Evolutionary conservation across 768 basidiomycete species (phyloP).

Genomic region (Hygrocybe coccinea): DNA sequence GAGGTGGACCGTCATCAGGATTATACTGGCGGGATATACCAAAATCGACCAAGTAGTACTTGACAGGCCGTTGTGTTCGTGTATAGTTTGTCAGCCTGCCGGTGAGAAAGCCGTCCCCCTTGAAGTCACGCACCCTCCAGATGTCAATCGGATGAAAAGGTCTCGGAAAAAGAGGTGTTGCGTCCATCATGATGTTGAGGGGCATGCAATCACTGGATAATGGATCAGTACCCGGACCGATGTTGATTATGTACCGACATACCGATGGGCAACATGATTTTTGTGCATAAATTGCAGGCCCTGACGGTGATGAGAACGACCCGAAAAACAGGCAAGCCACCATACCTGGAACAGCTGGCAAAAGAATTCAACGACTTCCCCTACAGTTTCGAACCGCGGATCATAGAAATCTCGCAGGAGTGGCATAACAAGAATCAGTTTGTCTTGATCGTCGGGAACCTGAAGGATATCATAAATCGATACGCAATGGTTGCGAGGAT

Average conservation of each 20-base stretch:
- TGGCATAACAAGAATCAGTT: slow-evolving; percentile 28
- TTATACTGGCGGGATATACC: slow-evolving; percentile 25
- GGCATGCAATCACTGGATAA: background rate
- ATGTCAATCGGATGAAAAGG: slow-evolving; percentile 18
- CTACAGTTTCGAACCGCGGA: slow-evolving; percentile 27
- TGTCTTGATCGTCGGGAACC: slow-evolving; percentile 16
- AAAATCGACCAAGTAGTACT: slow-evolving; percentile 31
- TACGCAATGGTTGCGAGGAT: slow-evolving; percentile 34
- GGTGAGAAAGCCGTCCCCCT: background rate
- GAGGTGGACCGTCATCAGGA: slow-evolving; percentile 21
- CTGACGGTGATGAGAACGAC: slow-evolving; percentile 3
- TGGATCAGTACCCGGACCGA: background rate
- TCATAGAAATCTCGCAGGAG: slow-evolving; percentile 17
- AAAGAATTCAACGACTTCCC: slow-evolving; percentile 30
- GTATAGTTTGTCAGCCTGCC: slow-evolving; percentile 5
- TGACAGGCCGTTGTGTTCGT: slow-evolving; percentile 20
- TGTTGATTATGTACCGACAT: background rate
- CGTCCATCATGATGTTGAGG: slow-evolving; percentile 29
- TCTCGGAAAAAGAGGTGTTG: slow-evolving; percentile 13
- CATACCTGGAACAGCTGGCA: slow-evolving; percentile 26
- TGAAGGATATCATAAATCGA: slow-evolving; percentile 25
- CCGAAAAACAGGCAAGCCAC: background rate
- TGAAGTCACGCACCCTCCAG: slow-evolving; percentile 15
- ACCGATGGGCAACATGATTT: slow-evolving; percentile 22
- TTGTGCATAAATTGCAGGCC: slow-evolving; percentile 23